Conservation (phyloP, 2,329 filamentous ascomycete genomes). For the Trichoderma citrinoviride region DNA sequence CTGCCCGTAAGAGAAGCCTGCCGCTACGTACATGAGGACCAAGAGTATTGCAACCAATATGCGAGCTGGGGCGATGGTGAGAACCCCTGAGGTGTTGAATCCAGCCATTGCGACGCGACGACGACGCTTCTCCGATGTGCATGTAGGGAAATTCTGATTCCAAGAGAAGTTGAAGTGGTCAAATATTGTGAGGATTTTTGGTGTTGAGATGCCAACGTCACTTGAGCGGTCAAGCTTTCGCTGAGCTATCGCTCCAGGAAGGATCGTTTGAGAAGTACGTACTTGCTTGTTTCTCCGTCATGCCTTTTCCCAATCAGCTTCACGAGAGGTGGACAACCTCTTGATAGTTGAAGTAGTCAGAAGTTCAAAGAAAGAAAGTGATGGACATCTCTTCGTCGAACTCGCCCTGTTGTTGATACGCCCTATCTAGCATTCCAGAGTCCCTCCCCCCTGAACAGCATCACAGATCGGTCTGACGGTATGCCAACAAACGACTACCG, state of each 20-base stretch:
- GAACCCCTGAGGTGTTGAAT: conserved; percentile 11
- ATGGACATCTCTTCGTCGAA: not conserved
- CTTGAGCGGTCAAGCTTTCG: not conserved
- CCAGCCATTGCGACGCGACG: not conserved
- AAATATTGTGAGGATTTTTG: too few species aligned
- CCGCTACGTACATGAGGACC: not conserved
- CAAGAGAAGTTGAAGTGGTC: not conserved
- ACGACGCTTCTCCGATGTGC: not conserved
- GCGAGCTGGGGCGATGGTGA: not conserved
- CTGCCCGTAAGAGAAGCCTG: not conserved
- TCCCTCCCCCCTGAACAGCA: not conserved
- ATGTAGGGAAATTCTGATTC: not conserved
- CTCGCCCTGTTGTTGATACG: too few species aligned
- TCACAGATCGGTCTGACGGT: not conserved
- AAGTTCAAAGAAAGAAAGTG: not conserved
- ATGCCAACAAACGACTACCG: not conserved
- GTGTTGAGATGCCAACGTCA: not conserved
- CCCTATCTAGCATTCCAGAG: not conserved
- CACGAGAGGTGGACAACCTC: too few species aligned
- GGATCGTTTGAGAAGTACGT: not conserved
- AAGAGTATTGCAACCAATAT: not conserved
- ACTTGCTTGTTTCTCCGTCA: not conserved
- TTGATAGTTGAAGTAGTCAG: too few species aligned
- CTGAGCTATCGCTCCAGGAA: not conserved
- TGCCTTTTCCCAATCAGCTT: not conserved